Percentiles rank a stretch among this genome's conserved stretches.
phyloP scores from a whole-genome alignment of 768 basidiomycete genomes.

The Lactarius vividus region DNA sequence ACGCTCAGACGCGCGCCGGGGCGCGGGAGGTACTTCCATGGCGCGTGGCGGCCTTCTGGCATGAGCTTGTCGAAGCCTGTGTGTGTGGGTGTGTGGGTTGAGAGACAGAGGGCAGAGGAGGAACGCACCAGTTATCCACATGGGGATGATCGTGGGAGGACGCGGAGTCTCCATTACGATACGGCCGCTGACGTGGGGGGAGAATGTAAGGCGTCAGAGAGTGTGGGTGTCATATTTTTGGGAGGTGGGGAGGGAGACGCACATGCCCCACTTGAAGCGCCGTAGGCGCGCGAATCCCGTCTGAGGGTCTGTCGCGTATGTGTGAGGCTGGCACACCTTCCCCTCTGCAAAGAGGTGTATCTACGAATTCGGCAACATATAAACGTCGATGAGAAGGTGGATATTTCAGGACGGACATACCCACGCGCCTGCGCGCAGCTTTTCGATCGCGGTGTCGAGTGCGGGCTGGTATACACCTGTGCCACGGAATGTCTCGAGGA shows the following conservation, averaged over 20 bases:
- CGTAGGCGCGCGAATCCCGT: conserved; percentile 52
- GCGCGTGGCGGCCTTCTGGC: conserved; percentile 80
- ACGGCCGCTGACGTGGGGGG: conserved; percentile 55
- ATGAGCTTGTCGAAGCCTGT: conserved; percentile 83
- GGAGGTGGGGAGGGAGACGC: conserved; percentile 37
- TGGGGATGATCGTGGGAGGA: conserved; percentile 83
- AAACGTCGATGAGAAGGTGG: no score
- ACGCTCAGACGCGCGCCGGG: conserved; percentile 63
- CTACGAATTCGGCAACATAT: conserved; percentile 38
- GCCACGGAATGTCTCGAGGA: conserved; percentile 91
- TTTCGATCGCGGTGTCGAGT: conserved; percentile 76
- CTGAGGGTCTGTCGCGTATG: conserved; percentile 39
- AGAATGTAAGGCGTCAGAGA: neutral
- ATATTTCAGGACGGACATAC: conserved; percentile 43
- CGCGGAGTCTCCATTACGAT: conserved; percentile 68
- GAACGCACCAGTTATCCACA: conserved; percentile 82
- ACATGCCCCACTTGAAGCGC: conserved; percentile 97
- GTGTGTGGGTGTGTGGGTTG: no score
- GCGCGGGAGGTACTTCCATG: conserved; percentile 69
- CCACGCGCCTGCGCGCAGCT: conserved; percentile 82
- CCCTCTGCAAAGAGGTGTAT: conserved; percentile 91
- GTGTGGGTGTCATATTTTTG: neutral
- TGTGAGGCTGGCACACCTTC: conserved; percentile 73
- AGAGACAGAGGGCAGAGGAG: no score
- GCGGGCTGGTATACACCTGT: conserved; percentile 85